A percentile compares a stretch with the other conserved stretches of the same genome.
These are phyloP conservation scores for Cadophora luteo-olivacea DNA, from an alignment of 2,329 filamentous ascomycete species.

Conservation along the genomic window DNA sequence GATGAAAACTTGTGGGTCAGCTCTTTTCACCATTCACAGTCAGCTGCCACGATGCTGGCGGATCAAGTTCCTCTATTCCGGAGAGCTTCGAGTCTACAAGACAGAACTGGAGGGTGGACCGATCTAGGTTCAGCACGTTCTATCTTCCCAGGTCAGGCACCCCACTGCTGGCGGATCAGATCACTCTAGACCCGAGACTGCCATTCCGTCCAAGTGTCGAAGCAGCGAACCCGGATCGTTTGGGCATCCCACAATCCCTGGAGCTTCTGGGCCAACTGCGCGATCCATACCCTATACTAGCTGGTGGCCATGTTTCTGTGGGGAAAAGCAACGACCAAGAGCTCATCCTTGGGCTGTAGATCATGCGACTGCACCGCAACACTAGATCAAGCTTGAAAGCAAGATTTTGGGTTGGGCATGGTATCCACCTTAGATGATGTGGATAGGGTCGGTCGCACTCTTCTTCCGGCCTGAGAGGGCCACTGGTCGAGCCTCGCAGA, in stretches of 20 bases:
- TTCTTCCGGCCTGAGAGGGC: not conserved
- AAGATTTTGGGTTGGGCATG: not conserved
- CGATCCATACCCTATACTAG: not conserved
- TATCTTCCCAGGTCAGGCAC: not conserved
- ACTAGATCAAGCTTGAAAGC: not conserved
- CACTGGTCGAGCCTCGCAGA: too few species aligned
- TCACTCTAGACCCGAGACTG: not conserved
- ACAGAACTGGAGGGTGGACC: not conserved
- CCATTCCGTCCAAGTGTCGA: too few species aligned
- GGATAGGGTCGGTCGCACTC: not conserved
- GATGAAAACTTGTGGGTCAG: conserved; percentile 6
- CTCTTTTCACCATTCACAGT: not conserved
- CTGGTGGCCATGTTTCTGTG: not conserved
- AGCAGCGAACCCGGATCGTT: too few species aligned
- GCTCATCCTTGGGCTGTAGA: not conserved
- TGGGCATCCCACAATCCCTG: too few species aligned
- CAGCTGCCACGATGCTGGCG: conserved; percentile 3
- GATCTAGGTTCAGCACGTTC: not conserved
- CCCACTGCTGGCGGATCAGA: conserved; percentile 4
- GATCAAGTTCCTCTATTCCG: not conserved
- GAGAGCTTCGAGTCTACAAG: not conserved
- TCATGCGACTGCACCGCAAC: not conserved
- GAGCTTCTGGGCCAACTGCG: not conserved
- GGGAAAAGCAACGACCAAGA: not conserved
- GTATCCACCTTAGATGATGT: not conserved